Evolutionary conservation across 192 early-diverging fungal genomes (phyloP), one percentile per base, ranked within the genome.

Genomic region (Helicostylum pulchrum): DNA sequence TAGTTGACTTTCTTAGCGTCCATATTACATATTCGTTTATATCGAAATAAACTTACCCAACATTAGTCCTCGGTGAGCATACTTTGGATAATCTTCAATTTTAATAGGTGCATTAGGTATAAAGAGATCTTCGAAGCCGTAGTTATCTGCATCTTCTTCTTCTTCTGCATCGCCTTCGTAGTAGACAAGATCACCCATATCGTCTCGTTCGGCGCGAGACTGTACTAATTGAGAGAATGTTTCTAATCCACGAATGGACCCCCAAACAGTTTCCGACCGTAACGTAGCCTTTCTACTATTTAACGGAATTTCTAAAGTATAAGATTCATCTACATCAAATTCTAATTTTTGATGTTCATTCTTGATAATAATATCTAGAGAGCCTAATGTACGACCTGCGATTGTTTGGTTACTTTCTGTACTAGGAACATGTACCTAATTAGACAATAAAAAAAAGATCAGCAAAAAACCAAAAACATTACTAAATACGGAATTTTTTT

Each of bases 211-310:
- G 54, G 54, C 21, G 5, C 14, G 60, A 17, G 69, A 49, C 44
- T 76, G 68, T 32, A 90, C 71, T 21, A 94, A 67, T 65, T 94
- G 90, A 23, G 84, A 76, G 55, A 88, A 86, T 0, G 90, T 90
- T 65, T 91, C 90, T 20, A 94, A 59, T 6, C 83, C 90, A 45
- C 83, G 87, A 44, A 92, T 47, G 0, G 89, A 89, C 7, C 90
- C 90, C 57, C 80, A 90, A 36, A 87, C 76, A 12, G 78, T 77
- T 31, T 80, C 64, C 7, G 92, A 78, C 17, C 72, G 77, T 59
- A 92, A 82, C 11, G 62, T 71, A 7, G 81, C 89, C 44, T 73
- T 69, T 21, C 56, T 62, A 23, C 58, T 55, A 19, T 63, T 39
- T 3, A 57, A 62, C 6, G 85, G 85, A n/a, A 91, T 78, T 30